Conservation (phyloP, 345 rosid species). For the Gynandropsis gynandra region DNA sequence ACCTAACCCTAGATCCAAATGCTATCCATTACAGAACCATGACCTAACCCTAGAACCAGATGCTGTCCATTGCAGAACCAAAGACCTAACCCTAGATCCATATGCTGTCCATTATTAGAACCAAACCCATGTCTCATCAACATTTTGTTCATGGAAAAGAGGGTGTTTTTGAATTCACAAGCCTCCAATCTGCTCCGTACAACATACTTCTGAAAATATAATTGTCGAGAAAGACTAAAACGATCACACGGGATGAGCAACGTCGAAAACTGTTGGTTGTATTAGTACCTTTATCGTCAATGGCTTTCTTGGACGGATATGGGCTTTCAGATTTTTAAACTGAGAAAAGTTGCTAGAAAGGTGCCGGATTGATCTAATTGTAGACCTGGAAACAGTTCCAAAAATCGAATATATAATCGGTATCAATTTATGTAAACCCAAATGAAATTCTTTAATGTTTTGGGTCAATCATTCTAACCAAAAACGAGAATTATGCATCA, state of each 20-base stretch:
- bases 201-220: too few relatives aligned
- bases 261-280: background rate
- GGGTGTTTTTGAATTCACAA: constrained; percentile 20
- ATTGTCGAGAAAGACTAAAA: constrained; percentile 9
- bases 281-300: constrained; percentile 65
- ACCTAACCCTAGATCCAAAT: too few relatives aligned
- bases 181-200: too few relatives aligned
- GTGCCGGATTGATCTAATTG: constrained; percentile 68
- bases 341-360: constrained; percentile 82
- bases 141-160: too few relatives aligned
- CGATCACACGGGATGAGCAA: background rate
- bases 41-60: too few relatives aligned
- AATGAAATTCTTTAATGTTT: background rate
- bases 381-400: constrained; percentile 45
- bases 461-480: too few relatives aligned
- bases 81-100: too few relatives aligned
- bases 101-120: too few relatives aligned
- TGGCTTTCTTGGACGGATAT: constrained; percentile 70
- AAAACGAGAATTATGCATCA: too few relatives aligned
- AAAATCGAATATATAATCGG: constrained; percentile 7
- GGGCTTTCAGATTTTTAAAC: constrained; percentile 64
- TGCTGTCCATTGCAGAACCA: too few relatives aligned
- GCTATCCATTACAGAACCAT: too few relatives aligned
- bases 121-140: too few relatives aligned
- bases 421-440: background rate